These are phyloP conservation scores for Hanseniaspora valbyensis DNA, from an alignment of 805 yeast genomes.

Conservation along the genomic window DNA sequence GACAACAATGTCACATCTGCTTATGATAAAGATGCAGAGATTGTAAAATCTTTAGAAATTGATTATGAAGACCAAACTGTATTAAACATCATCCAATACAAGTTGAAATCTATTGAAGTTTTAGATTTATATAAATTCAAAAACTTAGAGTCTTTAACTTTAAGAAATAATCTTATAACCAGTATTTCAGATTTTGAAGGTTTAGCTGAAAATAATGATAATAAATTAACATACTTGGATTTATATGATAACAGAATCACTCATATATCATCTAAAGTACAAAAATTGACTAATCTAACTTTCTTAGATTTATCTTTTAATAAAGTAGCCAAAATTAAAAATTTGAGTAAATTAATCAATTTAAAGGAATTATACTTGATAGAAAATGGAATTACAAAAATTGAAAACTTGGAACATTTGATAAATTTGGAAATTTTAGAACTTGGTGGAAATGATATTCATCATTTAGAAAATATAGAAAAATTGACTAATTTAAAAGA, in stretches of 20 bases:
- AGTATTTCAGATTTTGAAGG: slow-evolving; percentile 61
- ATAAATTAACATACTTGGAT: slow-evolving; percentile 58
- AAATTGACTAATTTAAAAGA: slow-evolving; percentile 50
- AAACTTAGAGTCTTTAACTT: slow-evolving; percentile 48
- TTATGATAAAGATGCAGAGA: slow-evolving; percentile 24
- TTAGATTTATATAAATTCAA: slow-evolving; percentile 48
- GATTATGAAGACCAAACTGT: slow-evolving; percentile 36
- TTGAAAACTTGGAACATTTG: slow-evolving; percentile 54
- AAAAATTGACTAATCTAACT: slow-evolving; percentile 44
- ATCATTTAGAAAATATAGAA: slow-evolving; percentile 40
- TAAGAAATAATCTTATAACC: slow-evolving; percentile 75
- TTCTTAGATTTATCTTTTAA: slow-evolving; percentile 80
- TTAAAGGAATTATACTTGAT: slow-evolving; percentile 70
- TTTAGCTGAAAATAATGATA: slow-evolving; percentile 36
- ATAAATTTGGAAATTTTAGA: slow-evolving; percentile 57
- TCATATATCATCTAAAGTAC: slow-evolving; percentile 66
- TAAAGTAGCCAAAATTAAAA: slow-evolving; percentile 74
- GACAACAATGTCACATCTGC: slow-evolving; percentile 31
- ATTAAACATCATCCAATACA: slow-evolving; percentile 42
- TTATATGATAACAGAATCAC: slow-evolving; percentile 83
- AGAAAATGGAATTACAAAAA: slow-evolving; percentile 70
- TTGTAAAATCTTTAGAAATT: slow-evolving; percentile 19
- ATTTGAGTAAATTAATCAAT: slow-evolving; percentile 50
- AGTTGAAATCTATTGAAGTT: slow-evolving; percentile 52
- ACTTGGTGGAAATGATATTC: slow-evolving; percentile 78